Evolutionary conservation across 208 protist genomes (phyloP).

Genomic region (Trypanosoma lewisi): DNA sequence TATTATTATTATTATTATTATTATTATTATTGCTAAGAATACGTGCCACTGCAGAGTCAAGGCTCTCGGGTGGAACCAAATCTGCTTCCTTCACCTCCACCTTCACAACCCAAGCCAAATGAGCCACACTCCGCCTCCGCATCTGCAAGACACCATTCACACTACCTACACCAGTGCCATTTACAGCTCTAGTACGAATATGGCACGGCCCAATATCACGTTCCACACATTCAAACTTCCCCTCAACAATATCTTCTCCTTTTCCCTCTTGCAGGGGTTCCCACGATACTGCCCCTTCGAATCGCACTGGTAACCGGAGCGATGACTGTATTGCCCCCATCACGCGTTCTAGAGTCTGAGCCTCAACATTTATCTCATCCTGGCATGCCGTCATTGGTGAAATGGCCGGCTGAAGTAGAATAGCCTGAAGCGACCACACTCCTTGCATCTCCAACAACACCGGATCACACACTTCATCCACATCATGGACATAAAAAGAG

Average conservation of each 20-base stretch:
- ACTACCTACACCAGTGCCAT: too few species aligned
- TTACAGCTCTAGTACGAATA: background rate
- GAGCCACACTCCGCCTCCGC: conserved; percentile 47
- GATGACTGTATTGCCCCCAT: conserved; percentile 42
- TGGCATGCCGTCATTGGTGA: conserved; percentile 54
- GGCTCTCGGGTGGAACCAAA: conserved; percentile 33
- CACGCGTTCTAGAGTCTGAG: conserved; percentile 40
- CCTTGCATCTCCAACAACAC: conserved; percentile 60
- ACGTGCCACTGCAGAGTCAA: conserved; percentile 43
- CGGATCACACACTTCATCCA: conserved; percentile 78
- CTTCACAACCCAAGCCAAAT: conserved; percentile 48
- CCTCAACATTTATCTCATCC: conserved; percentile 38
- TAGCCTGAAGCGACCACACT: conserved; percentile 72
- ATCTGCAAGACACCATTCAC: conserved; percentile 38
- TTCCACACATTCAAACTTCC: conserved; percentile 17
- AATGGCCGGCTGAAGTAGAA: conserved; percentile 32
- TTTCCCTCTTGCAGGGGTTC: background rate
- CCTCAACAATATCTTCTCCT: conserved; percentile 3
- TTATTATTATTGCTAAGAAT: conserved; percentile 18
- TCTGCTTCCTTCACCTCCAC: conserved; percentile 31
- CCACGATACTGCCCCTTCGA: background rate
- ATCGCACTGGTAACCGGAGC: conserved; percentile 4
- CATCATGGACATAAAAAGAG: conserved; percentile 64
- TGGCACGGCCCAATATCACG: conserved; percentile 8
- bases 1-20: too few species aligned